These are phyloP conservation scores for Suillus fuscotomentosus DNA, from an alignment of 768 basidiomycete species.

Conservation along the genomic window DNA sequence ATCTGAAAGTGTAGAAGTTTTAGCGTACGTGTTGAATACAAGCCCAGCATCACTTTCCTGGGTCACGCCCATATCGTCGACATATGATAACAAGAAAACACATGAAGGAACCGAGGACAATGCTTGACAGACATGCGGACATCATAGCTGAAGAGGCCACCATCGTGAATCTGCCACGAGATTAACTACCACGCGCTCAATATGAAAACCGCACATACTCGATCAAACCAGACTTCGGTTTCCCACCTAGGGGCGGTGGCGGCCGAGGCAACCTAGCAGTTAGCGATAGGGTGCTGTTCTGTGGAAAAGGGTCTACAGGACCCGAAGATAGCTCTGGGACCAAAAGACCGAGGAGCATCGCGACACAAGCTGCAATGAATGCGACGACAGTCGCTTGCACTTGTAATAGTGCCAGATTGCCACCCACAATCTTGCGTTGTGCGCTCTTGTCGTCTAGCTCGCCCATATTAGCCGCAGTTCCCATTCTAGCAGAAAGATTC, in stretches of 20 bases:
- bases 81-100: slow-evolving; percentile 78
- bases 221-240: slow-evolving; percentile 36
- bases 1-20: slow-evolving; percentile 43
- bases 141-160: slow-evolving; percentile 79
- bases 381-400: slow-evolving; percentile 92
- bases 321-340: slow-evolving; percentile 38
- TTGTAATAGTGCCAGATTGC: slow-evolving; percentile 85
- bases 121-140: slow-evolving; percentile 72
- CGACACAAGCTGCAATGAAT: slow-evolving; percentile 77
- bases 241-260: slow-evolving; percentile 24
- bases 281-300: slow-evolving; percentile 15
- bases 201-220: slow-evolving; percentile 30
- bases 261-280: slow-evolving; percentile 20
- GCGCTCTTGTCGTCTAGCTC: slow-evolving; percentile 73
- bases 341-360: slow-evolving; percentile 68
- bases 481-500: slow-evolving; percentile 95
- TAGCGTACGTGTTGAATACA: neutral
- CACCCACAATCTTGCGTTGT: slow-evolving; percentile 66
- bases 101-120: slow-evolving; percentile 92
- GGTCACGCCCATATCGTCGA: slow-evolving; percentile 73
- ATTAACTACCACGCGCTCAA: slow-evolving; percentile 7
- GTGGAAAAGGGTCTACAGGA: slow-evolving; percentile 3
- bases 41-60: slow-evolving; percentile 49
- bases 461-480: slow-evolving; percentile 92
- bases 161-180: slow-evolving; percentile 61